These are phyloP conservation scores for Leccinum subtestaceum DNA, from an alignment of 768 basidiomycete genomes.

Conservation along the genomic window DNA sequence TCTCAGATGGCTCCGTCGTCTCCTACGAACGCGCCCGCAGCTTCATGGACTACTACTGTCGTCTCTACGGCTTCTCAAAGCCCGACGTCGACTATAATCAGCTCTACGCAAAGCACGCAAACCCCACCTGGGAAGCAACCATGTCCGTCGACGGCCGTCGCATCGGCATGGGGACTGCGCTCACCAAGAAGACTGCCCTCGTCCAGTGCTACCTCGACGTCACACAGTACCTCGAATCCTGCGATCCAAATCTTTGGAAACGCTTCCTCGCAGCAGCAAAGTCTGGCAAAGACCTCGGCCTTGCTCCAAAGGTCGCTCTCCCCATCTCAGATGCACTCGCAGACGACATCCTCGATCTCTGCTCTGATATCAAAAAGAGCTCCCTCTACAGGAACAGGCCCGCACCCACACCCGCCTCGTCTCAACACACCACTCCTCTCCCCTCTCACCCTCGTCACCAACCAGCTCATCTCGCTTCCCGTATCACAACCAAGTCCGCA, in stretches of 20 bases:
- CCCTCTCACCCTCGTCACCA: conserved; percentile 27
- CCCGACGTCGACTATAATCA: conserved; percentile 65
- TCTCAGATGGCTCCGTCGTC: conserved; percentile 66
- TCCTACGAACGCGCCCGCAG: conserved; percentile 70
- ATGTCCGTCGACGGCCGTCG: conserved; percentile 74
- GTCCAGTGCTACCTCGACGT: conserved; percentile 84
- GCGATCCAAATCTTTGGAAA: conserved; percentile 80
- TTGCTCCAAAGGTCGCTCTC: conserved; percentile 69
- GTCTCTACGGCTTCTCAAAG: conserved; percentile 66
- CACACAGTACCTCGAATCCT: conserved; percentile 78
- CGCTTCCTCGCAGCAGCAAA: conserved; percentile 59
- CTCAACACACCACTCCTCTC: conserved; percentile 6
- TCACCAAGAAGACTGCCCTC: conserved; percentile 69
- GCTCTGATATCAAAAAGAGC: conserved; percentile 61
- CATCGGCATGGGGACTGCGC: conserved; percentile 76
- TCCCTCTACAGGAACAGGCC: conserved; percentile 67
- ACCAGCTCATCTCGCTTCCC: conserved; percentile 27
- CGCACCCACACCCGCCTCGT: conserved; percentile 24
- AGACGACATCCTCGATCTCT: conserved; percentile 69
- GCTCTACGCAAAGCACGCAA: conserved; percentile 18
- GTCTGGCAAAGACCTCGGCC: conserved; percentile 64
- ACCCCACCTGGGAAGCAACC: conserved; percentile 61
- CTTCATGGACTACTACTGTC: conserved; percentile 96
- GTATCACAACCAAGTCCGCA: conserved; percentile 50
- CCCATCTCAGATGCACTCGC: conserved; percentile 60